Evolutionary conservation across 164 flowering plant species (phyloP), one percentile per base, ranked within the genome.

Genomic region (Kalanchoe fedtschenkoi): DNA sequence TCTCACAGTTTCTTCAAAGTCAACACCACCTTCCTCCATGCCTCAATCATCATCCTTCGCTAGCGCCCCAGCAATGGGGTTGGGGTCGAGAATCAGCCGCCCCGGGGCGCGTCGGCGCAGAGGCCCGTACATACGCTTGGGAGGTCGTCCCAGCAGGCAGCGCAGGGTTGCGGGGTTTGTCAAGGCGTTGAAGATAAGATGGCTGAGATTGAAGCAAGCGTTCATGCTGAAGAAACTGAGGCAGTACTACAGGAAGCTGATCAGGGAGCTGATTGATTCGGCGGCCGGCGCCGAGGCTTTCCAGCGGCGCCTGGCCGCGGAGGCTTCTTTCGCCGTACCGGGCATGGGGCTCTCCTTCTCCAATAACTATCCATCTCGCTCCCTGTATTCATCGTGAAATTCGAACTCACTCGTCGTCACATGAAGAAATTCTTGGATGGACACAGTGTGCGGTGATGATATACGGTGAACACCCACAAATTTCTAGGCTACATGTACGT

Each of bases 151-250:
- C 58, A 17, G 29, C 33, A 28, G 26, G 38, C 65, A 60, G 4
- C 44, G 61, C 32, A 29, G 71, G 78, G 17, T 22, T 66, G 60
- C 55, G 51, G 69, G 71, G 29, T 4, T 71, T 10, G 34, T 73
- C 21, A 65, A 71, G 42, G 68, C 63, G 41, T 58, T 78, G 6
- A 69, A 72, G 47, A 26, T 85, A 4, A 68, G 64, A 46, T 81
- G 87, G 84, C 58, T 76, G 44, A 79, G 74, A 63, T 24, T 79
- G 55, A 68, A 74, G 38, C 70, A 75, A 63, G 11, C 39, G 32
- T 53, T 70, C 64, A 43, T 75, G 71, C 39, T 87, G 61, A 81
- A 69, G 77, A 83, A 65, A 72, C 73, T 85, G 22, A 82, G 69
- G 66, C 64, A 65, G 10, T 73, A 67, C 38, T 85, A 83, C 44